Evolutionary conservation across 805 yeast genomes (phyloP).

Genomic region (Metschnikowia shivogae): DNA sequence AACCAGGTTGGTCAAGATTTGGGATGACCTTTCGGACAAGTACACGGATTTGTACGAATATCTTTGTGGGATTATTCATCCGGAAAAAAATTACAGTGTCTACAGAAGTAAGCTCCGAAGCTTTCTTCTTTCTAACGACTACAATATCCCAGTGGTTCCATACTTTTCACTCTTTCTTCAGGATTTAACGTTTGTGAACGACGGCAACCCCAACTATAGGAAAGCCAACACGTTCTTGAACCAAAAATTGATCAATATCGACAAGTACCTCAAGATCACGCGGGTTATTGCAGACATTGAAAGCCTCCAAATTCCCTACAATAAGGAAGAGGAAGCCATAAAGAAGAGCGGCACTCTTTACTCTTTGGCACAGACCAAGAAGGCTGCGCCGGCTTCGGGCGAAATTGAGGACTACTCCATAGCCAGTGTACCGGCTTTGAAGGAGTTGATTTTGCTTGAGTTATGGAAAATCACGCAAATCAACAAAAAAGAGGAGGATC

Average conservation of each 20-base stretch:
- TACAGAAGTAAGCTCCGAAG: conserved; percentile 62
- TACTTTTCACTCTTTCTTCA: conserved; percentile 70
- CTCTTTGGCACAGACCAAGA: conserved; percentile 15
- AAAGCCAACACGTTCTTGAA: conserved; percentile 54
- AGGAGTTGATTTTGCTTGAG: conserved; percentile 61
- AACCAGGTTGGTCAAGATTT: conserved; percentile 56
- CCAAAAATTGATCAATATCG: conserved; percentile 65
- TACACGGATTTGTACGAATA: conserved; percentile 61
- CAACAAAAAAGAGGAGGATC: conserved; percentile 56
- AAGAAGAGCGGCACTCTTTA: conserved; percentile 24
- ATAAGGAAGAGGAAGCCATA: conserved; percentile 17
- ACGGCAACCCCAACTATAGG: conserved; percentile 71
- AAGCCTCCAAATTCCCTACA: conserved; percentile 61
- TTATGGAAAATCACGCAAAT: conserved; percentile 66
- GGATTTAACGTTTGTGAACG: conserved; percentile 76
- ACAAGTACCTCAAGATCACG: conserved; percentile 66
- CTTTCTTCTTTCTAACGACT: conserved; percentile 46
- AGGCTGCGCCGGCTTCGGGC: conserved; percentile 3
- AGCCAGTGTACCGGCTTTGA: conserved; percentile 41
- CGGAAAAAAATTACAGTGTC: conserved; percentile 66
- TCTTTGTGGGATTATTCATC: conserved; percentile 65
- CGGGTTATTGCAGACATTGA: conserved; percentile 64
- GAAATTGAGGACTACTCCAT: conserved; percentile 35
- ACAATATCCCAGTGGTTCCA: conserved; percentile 66
- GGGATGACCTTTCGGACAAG: conserved; percentile 57